Percentiles rank a stretch among this genome's conserved stretches.
phyloP scores from a whole-genome alignment of 192 early-diverging fungal genomes.

The Paraglomus brasilianum region DNA sequence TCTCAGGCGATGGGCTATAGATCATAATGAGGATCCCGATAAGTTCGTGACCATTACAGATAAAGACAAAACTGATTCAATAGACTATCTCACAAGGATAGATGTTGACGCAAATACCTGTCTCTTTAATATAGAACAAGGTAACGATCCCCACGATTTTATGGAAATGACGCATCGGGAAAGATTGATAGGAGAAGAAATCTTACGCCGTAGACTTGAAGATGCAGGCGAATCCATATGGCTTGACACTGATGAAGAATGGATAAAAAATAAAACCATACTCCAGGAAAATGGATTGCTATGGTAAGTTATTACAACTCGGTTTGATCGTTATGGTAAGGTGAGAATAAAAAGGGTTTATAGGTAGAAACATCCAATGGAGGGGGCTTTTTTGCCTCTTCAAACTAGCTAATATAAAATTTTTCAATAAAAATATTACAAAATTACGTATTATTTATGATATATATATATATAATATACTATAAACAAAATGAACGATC shows the following conservation, averaged over 20 bases:
- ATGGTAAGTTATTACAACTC: constrained; percentile 6
- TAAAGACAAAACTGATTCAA: not conserved
- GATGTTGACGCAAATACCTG: too few relatives aligned
- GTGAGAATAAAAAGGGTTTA: not conserved
- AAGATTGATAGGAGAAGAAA: constrained; percentile 24
- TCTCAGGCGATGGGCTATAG: constrained; percentile 4
- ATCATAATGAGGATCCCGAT: constrained; percentile 1
- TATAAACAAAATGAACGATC: constrained; percentile 8
- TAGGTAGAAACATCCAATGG: not conserved
- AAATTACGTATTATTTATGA: not conserved
- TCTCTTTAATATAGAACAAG: not conserved
- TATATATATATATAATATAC: constrained; percentile 13
- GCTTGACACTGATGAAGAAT: constrained; percentile 17
- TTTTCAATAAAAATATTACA: constrained; percentile 26
- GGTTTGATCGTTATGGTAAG: not conserved
- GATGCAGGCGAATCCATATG: not conserved
- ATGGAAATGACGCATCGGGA: not conserved
- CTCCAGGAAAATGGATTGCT: constrained; percentile 4
- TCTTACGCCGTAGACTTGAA: not conserved
- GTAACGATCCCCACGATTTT: not conserved
- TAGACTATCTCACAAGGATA: too few relatives aligned
- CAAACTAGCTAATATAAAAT: constrained; percentile 17
- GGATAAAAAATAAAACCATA: constrained; percentile 1
- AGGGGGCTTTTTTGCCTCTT: not conserved
- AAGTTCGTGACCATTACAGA: not conserved